phyloP scores from a whole-genome alignment of 73 alveolate species.

The Diophrys appendiculata region DNA sequence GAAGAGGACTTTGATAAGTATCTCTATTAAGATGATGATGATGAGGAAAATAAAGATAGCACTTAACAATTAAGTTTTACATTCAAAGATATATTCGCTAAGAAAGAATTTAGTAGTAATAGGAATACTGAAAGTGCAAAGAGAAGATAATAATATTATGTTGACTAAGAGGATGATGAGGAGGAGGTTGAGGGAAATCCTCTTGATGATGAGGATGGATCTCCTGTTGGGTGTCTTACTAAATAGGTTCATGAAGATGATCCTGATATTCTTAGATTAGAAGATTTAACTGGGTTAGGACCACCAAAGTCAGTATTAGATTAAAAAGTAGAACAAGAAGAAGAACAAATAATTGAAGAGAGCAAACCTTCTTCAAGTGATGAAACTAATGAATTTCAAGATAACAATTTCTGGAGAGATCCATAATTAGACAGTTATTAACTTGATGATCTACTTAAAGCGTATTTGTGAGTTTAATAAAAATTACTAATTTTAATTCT shows the following conservation, averaged over 20 bases:
- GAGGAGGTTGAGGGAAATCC: too few relatives aligned
- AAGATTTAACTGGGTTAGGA: background rate
- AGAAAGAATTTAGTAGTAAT: background rate
- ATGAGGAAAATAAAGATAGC: background rate
- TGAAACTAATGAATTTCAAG: background rate
- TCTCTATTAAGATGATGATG: background rate
- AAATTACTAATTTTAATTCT: too few relatives aligned
- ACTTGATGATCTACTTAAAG: background rate
- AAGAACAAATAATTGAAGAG: background rate
- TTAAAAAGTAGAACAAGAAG: too few relatives aligned
- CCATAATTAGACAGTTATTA: background rate
- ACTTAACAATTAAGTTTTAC: background rate
- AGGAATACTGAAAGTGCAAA: background rate
- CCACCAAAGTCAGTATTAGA: background rate
- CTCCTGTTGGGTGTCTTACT: too few relatives aligned
- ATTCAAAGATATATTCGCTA: background rate
- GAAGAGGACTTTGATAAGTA: background rate
- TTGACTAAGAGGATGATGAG: too few relatives aligned
- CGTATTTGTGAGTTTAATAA: background rate
- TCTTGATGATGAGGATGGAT: too few relatives aligned
- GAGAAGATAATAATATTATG: background rate
- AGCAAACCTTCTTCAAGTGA: background rate
- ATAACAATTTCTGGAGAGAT: background rate
- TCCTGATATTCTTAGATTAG: background rate
- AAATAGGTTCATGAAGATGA: background rate